Evolutionary conservation across 805 yeast genomes (phyloP).

Genomic region (Suhomyces kilbournensis): DNA sequence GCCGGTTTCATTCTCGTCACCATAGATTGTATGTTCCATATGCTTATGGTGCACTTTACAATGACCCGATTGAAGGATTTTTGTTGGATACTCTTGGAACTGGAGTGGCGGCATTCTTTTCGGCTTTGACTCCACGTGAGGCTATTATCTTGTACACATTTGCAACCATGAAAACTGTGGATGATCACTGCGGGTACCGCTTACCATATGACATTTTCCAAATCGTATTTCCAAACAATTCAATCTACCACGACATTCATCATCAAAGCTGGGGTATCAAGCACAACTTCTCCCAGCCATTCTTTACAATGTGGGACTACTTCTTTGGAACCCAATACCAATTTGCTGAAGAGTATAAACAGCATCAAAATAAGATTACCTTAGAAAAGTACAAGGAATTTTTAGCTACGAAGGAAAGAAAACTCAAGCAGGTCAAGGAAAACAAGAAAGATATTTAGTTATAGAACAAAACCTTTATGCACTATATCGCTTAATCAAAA

Average conservation of each 20-base stretch:
- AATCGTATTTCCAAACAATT: slow-evolving; percentile 86
- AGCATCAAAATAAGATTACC: slow-evolving; percentile 64
- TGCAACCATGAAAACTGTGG: slow-evolving; percentile 94
- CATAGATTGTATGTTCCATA: slow-evolving; percentile 94
- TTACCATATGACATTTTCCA: slow-evolving; percentile 92
- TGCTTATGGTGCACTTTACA: slow-evolving; percentile 94
- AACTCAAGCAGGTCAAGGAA: neutral
- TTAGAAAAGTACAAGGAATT: slow-evolving; percentile 64
- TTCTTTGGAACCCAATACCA: slow-evolving; percentile 69
- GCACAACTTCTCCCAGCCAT: slow-evolving; percentile 92
- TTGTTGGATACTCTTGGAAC: slow-evolving; percentile 89
- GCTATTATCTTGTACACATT: slow-evolving; percentile 70
- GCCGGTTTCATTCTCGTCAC: slow-evolving; percentile 87
- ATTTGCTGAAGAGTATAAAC: slow-evolving; percentile 57
- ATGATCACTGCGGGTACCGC: slow-evolving; percentile 98
- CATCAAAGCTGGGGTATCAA: slow-evolving; percentile 96
- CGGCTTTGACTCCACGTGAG: slow-evolving; percentile 74
- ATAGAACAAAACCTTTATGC: neutral
- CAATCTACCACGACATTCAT: slow-evolving; percentile 95
- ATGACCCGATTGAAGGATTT: slow-evolving; percentile 92
- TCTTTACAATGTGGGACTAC: slow-evolving; percentile 91
- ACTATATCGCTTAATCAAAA: neutral
- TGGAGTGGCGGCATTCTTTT: slow-evolving; percentile 68
- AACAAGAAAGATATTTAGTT: slow-evolving; percentile 8
- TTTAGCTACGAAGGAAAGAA: slow-evolving; percentile 34